These are phyloP conservation scores for Dothideomycetes sp. DNA, from an alignment of 2,329 filamentous ascomycete species.

Conservation along the genomic window DNA sequence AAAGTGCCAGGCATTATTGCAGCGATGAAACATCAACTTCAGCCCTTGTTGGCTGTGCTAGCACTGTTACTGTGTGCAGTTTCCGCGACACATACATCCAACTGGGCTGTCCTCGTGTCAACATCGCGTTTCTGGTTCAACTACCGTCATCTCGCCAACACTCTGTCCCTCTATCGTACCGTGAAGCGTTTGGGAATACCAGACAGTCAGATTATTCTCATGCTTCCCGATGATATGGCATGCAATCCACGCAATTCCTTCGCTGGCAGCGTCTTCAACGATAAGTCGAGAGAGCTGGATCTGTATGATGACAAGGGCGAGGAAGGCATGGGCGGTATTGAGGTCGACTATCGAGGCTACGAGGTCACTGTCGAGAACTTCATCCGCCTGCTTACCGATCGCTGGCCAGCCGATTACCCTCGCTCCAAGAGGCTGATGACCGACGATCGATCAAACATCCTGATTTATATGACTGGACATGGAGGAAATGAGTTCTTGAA, in stretches of 20 bases:
- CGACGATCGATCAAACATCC: slow-evolving; percentile 89
- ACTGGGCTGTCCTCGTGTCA: slow-evolving; percentile 98
- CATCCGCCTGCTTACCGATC: slow-evolving; percentile 86
- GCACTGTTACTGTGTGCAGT: slow-evolving; percentile 25
- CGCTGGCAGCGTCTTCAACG: slow-evolving; percentile 95
- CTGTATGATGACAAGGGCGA: slow-evolving; percentile 78
- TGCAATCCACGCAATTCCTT: slow-evolving; percentile 98
- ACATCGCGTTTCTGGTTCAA: slow-evolving; percentile 99
- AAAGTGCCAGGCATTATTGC: no score
- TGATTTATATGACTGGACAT: slow-evolving; percentile 99
- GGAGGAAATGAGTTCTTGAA: slow-evolving; percentile 97
- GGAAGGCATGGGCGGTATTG: slow-evolving; percentile 46
- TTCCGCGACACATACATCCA: slow-evolving; percentile 77
- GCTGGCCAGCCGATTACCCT: slow-evolving; percentile 88
- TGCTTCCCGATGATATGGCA: slow-evolving; percentile 99
- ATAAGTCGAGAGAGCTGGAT: slow-evolving; percentile 89
- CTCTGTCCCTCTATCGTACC: slow-evolving; percentile 91
- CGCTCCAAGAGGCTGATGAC: slow-evolving; percentile 87
- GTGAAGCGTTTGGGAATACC: slow-evolving; percentile 96
- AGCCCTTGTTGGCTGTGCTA: slow-evolving; percentile 3
- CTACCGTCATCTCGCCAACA: slow-evolving; percentile 95
- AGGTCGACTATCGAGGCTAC: slow-evolving; percentile 96
- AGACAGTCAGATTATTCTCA: slow-evolving; percentile 97
- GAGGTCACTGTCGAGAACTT: slow-evolving; percentile 99
- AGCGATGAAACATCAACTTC: slow-evolving; percentile 1